phyloP scores from a whole-genome alignment of 129 eudicot species.

The Tagetes erecta region DNA sequence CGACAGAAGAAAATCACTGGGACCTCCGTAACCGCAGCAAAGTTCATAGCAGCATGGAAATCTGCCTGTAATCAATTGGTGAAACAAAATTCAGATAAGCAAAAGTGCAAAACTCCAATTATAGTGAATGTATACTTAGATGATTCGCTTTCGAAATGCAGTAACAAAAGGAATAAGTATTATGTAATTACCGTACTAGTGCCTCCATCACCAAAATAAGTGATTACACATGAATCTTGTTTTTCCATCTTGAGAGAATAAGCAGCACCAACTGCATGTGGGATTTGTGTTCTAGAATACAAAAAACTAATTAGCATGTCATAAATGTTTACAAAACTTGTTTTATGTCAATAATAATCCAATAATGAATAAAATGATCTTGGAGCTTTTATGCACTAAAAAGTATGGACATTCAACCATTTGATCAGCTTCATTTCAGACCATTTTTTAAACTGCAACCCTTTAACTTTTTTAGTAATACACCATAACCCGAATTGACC shows the following conservation, averaged over 20 bases:
- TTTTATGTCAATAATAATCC: not conserved
- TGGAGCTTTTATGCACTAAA: not conserved
- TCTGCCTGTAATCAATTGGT: slow-evolving; percentile 50
- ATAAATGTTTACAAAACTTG: not conserved
- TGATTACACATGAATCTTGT: slow-evolving; percentile 61
- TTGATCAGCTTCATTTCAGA: not conserved
- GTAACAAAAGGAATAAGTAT: not conserved
- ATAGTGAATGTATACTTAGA: not conserved
- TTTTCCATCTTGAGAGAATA: slow-evolving; percentile 82
- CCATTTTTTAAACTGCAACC: not conserved
- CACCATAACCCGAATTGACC: not conserved
- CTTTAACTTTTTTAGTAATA: not conserved
- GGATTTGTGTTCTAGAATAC: slow-evolving; percentile 65
- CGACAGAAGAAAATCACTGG: slow-evolving; percentile 81
- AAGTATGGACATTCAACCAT: not conserved
- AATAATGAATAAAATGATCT: not conserved
- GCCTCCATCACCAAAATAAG: slow-evolving; percentile 95
- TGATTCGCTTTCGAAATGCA: not conserved
- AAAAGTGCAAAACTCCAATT: not conserved
- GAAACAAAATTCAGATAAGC: not conserved
- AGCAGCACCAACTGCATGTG: slow-evolving; percentile 98
- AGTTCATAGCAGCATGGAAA: slow-evolving; percentile 84
- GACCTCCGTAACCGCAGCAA: slow-evolving; percentile 85
- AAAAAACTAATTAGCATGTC: not conserved
- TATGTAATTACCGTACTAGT: slow-evolving; percentile 59